These are phyloP conservation scores for Talaromyces albobiverticillius DNA, from an alignment of 2,329 filamentous ascomycete species.

Conservation along the genomic window DNA sequence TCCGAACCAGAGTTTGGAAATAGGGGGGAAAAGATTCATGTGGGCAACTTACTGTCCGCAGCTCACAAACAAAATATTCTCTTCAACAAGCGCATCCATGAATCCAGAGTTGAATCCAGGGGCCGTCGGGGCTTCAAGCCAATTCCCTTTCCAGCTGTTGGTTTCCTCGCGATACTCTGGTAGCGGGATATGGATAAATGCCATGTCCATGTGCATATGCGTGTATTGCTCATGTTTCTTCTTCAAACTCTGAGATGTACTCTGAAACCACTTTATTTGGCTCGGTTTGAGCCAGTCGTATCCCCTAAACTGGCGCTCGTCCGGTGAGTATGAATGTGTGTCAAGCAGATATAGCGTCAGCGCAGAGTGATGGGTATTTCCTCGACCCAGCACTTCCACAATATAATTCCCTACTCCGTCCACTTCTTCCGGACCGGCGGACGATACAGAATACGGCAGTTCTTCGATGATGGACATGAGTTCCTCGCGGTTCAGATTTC, in stretches of 20 bases:
- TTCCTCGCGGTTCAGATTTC: constrained; percentile 68
- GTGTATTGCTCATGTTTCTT: constrained; percentile 79
- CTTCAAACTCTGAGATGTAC: constrained; percentile 70
- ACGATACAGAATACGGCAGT: constrained; percentile 85
- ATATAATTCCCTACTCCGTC: constrained; percentile 95
- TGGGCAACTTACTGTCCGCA: constrained; percentile 73
- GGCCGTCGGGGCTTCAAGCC: constrained; percentile 81
- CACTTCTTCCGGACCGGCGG: constrained; percentile 75
- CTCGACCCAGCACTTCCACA: constrained; percentile 81
- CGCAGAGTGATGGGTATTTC: constrained; percentile 78
- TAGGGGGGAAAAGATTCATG: too few relatives aligned
- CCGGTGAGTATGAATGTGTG: constrained; percentile 85
- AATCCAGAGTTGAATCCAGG: constrained; percentile 91
- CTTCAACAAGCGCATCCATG: constrained; percentile 79
- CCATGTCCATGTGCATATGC: constrained; percentile 89
- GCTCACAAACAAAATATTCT: constrained; percentile 81
- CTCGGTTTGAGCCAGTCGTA: constrained; percentile 97
- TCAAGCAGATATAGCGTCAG: constrained; percentile 94
- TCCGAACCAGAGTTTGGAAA: too few relatives aligned
- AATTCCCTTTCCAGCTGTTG: constrained; percentile 65
- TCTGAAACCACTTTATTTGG: constrained; percentile 92
- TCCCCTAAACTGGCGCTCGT: constrained; percentile 82
- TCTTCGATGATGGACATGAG: constrained; percentile 86
- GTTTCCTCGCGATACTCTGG: constrained; percentile 71
- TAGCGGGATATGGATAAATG: constrained; percentile 95